These are phyloP conservation scores for Obba rivulosa DNA, from an alignment of 768 basidiomycete species.

Conservation along the genomic window DNA sequence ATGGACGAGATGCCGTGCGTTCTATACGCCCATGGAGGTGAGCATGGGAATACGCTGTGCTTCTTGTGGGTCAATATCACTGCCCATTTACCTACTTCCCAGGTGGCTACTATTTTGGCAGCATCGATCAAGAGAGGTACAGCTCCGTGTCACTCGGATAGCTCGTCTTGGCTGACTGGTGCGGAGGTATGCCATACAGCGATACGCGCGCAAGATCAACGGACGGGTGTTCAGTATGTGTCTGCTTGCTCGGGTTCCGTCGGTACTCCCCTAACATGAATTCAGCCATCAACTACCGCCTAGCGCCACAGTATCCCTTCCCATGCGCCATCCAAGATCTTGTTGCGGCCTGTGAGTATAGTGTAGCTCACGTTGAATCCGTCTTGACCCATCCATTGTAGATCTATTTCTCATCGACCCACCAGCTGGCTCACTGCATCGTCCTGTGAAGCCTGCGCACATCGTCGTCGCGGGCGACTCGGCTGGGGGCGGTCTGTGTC, in stretches of 20 bases:
- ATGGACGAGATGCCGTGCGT: conserved; percentile 87
- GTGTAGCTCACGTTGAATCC: background rate
- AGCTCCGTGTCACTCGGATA: background rate
- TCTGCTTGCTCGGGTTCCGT: background rate
- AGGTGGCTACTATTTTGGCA: conserved; percentile 86
- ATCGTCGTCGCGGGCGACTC: conserved; percentile 90
- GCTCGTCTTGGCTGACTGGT: background rate
- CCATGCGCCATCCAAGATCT: conserved; percentile 89
- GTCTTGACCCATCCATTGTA: conserved; percentile 19
- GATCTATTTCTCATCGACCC: conserved; percentile 89
- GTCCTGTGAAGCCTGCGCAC: conserved; percentile 71
- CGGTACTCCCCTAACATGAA: conserved; percentile 2
- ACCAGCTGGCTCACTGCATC: conserved; percentile 71
- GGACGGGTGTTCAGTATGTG: conserved; percentile 81
- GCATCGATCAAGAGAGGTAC: conserved; percentile 71
- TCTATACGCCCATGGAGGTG: conserved; percentile 75
- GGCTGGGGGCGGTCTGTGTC: conserved; percentile 83
- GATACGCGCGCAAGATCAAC: conserved; percentile 87
- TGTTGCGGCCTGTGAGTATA: conserved; percentile 71
- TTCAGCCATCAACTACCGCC: conserved; percentile 70
- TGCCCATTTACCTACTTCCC: conserved; percentile 10
- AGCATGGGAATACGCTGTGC: conserved; percentile 6
- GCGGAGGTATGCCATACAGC: conserved; percentile 65
- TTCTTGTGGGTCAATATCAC: background rate
- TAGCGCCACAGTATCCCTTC: conserved; percentile 97